A percentile compares a stretch with the other conserved stretches of the same genome.
Evolutionary conservation across 176 grass and related monocot species (phyloP).

Genomic region (Aegilops speltoides): DNA sequence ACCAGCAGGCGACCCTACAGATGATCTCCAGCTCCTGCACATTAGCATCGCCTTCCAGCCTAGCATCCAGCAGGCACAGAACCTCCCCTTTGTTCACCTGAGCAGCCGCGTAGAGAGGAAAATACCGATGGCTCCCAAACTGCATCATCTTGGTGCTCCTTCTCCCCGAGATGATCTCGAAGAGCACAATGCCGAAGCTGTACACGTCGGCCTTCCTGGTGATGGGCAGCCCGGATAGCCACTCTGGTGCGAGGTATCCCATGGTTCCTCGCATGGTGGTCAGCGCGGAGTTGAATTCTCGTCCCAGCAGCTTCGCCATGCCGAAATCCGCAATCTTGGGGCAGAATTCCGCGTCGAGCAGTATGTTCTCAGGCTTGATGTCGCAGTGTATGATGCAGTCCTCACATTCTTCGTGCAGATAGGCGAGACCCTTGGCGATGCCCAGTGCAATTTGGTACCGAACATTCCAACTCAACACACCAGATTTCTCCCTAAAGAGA

Average conservation of each 20-base stretch:
- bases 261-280: slow-evolving; percentile 39
- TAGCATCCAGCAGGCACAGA: slow-evolving; percentile 18
- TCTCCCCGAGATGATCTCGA: slow-evolving; percentile 43
- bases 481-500: slow-evolving; percentile 10
- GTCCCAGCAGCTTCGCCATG: slow-evolving; percentile 36
- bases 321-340: slow-evolving; percentile 53
- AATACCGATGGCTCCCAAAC: neutral
- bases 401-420: slow-evolving; percentile 45
- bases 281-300: slow-evolving; percentile 12
- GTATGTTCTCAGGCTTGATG: slow-evolving; percentile 49
- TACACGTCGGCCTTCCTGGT: slow-evolving; percentile 45
- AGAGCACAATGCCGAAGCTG: slow-evolving; percentile 42
- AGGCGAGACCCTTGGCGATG: slow-evolving; percentile 15
- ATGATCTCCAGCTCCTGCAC: neutral
- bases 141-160: neutral
- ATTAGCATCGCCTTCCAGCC: slow-evolving; percentile 6
- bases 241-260: slow-evolving; percentile 45
- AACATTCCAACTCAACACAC: slow-evolving; percentile 12
- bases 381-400: slow-evolving; percentile 58
- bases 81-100: slow-evolving; percentile 38
- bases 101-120: neutral
- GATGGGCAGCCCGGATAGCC: slow-evolving; percentile 26
- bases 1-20: slow-evolving; percentile 28
- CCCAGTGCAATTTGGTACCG: slow-evolving; percentile 10
- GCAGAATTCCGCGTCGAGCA: slow-evolving; percentile 4